Evolutionary conservation across 495 filamentous ascomycete species (phyloP).

Genomic region (Neurospora sp.): DNA sequence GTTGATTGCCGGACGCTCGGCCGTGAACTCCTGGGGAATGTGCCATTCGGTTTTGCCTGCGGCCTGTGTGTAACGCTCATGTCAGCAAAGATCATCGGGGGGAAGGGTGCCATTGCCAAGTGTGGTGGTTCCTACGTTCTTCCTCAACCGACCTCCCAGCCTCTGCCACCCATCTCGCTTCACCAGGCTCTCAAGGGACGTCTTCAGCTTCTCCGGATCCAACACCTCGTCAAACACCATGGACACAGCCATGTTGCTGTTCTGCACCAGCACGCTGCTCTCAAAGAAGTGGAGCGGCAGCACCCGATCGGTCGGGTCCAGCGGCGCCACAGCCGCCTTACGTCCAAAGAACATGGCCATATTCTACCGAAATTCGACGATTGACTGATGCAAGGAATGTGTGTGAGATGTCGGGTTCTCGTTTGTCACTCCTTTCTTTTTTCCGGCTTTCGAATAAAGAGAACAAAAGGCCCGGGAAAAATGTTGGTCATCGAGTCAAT

Average conservation of each 20-base stretch:
- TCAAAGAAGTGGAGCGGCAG: slow-evolving; percentile 30
- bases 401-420: neutral
- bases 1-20: slow-evolving; percentile 21
- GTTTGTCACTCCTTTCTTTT: neutral
- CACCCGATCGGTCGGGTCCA: slow-evolving; percentile 25
- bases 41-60: slow-evolving; percentile 32
- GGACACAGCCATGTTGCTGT: slow-evolving; percentile 26
- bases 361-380: neutral
- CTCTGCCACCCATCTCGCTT: slow-evolving; percentile 27
- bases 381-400: neutral
- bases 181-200: slow-evolving; percentile 23
- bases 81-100: neutral
- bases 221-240: slow-evolving; percentile 41
- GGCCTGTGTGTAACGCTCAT: slow-evolving; percentile 6
- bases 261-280: slow-evolving; percentile 24
- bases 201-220: slow-evolving; percentile 26
- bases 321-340: slow-evolving; percentile 2
- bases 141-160: slow-evolving; percentile 30
- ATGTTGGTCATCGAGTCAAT: neutral
- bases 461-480: neutral
- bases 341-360: slow-evolving; percentile 11
- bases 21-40: slow-evolving; percentile 27
- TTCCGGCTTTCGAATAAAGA: neutral
- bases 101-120: neutral
- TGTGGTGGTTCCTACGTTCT: slow-evolving; percentile 17